Evolutionary conservation across 2,329 filamentous ascomycete genomes (phyloP).

Genomic region (Ceratocystis alfenasii): DNA sequence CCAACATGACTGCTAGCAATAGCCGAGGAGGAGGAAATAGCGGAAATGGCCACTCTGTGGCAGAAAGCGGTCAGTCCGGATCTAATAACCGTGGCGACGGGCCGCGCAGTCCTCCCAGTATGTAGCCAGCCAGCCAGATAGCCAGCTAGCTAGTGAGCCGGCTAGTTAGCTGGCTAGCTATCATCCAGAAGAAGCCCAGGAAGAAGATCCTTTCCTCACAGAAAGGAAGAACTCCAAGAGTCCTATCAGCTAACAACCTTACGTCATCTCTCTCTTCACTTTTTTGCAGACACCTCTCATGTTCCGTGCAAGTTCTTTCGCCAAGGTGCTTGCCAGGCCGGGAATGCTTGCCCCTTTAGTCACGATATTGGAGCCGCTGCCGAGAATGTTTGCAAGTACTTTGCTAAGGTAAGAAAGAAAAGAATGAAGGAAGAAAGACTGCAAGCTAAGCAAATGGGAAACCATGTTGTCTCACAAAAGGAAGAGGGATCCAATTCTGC

Average conservation of each 20-base stretch:
- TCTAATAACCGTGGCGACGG: conserved; percentile 40
- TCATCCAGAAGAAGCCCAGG: too few species aligned
- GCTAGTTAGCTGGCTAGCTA: too few species aligned
- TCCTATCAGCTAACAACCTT: neutral
- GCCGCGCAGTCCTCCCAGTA: conserved; percentile 52
- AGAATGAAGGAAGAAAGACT: neutral
- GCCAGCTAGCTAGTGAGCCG: too few species aligned
- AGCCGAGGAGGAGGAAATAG: neutral
- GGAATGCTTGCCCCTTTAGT: conserved; percentile 88
- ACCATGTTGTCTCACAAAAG: neutral
- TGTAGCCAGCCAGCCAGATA: conserved; percentile 27
- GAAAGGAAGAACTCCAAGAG: too few species aligned
- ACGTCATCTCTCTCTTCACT: neutral
- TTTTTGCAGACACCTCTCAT: conserved; percentile 70
- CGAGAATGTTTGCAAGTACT: conserved; percentile 96
- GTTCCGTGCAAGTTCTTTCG: conserved; percentile 99
- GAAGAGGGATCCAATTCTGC: neutral
- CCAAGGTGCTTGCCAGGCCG: conserved; percentile 90
- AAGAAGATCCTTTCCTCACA: too few species aligned
- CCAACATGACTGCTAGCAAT: conserved; percentile 9
- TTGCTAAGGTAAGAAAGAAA: conserved; percentile 62
- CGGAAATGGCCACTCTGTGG: conserved; percentile 12
- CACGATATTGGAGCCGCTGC: conserved; percentile 77
- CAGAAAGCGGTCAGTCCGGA: conserved; percentile 17
- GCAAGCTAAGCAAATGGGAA: neutral